Conservation (phyloP, 202 grass and related monocot genomes). For the Hordeum pubiflorum region DNA sequence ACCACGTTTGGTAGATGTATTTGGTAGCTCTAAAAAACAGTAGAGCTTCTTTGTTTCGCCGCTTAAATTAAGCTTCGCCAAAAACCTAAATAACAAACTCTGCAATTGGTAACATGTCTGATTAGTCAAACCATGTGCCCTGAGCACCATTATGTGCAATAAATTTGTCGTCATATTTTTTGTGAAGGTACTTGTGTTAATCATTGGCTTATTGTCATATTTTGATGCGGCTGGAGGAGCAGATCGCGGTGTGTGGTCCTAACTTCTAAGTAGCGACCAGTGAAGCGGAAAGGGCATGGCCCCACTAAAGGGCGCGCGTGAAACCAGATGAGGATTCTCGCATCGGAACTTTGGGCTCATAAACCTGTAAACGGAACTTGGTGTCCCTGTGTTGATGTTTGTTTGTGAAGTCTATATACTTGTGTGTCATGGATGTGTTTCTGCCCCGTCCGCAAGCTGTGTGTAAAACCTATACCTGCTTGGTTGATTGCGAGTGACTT, state of each 20-base stretch:
- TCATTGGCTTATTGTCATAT: background rate
- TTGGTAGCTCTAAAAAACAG: background rate
- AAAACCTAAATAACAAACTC: background rate
- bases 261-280: constrained; percentile 32
- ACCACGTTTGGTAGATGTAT: background rate
- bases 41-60: background rate
- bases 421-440: too few relatives aligned
- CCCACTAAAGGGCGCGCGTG: background rate
- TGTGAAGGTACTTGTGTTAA: background rate
- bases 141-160: background rate
- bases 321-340: too few relatives aligned
- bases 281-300: background rate
- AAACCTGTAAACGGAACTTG: too few relatives aligned
- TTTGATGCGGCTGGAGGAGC: constrained; percentile 61
- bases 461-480: too few relatives aligned
- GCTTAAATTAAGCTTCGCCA: background rate
- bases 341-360: too few relatives aligned
- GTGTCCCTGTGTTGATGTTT: too few relatives aligned
- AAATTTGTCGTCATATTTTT: background rate
- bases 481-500: too few relatives aligned
- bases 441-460: too few relatives aligned
- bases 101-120: too few relatives aligned
- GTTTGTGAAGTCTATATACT: too few relatives aligned
- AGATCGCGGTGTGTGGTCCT: constrained; percentile 48
- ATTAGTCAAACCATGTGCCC: background rate